Evolutionary conservation across 129 eudicot genomes (phyloP).

Genomic region (Lactuca saligna): DNA sequence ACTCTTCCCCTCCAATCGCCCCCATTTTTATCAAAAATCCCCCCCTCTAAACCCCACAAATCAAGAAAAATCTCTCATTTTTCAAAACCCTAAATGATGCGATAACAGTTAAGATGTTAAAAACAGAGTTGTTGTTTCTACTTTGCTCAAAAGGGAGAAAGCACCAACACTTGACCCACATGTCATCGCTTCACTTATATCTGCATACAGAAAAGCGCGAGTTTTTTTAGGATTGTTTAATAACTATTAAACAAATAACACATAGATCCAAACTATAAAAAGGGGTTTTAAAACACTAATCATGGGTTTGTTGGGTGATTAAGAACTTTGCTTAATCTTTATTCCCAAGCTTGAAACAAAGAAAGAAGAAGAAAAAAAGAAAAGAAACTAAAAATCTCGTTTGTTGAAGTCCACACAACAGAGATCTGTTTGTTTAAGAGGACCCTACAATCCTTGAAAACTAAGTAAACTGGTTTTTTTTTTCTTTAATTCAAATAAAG

Average conservation of each 20-base stretch:
- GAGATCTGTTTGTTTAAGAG: slow-evolving; percentile 50
- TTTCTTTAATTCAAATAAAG: slow-evolving; percentile 13
- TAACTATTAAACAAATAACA: slow-evolving; percentile 37
- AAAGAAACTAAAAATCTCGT: slow-evolving; percentile 7
- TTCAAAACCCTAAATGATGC: slow-evolving; percentile 39
- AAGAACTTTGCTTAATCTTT: slow-evolving; percentile 69
- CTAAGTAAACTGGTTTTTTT: slow-evolving; percentile 45
- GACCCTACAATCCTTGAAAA: slow-evolving; percentile 69
- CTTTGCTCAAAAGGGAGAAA: slow-evolving; percentile 33
- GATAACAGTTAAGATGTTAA: slow-evolving; percentile 39
- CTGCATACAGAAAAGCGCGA: slow-evolving; percentile 35
- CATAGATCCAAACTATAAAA: slow-evolving; percentile 22
- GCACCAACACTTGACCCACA: slow-evolving; percentile 40
- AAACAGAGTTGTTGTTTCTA: slow-evolving; percentile 39
- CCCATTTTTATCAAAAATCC: slow-evolving; percentile 53
- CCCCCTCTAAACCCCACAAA: slow-evolving; percentile 14
- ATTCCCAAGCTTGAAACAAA: slow-evolving; percentile 40
- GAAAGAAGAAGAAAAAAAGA: slow-evolving; percentile 8
- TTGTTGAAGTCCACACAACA: slow-evolving; percentile 30
- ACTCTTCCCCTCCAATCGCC: slow-evolving; percentile 79
- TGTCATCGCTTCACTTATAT: slow-evolving; percentile 37
- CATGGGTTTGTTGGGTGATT: slow-evolving; percentile 72
- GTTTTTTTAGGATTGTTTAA: slow-evolving; percentile 19
- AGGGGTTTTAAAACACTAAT: slow-evolving; percentile 25
- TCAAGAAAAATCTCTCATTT: slow-evolving; percentile 6